Base-by-base conservation (phyloP, 2,329 filamentous ascomycete species). In the Cryphonectria nitschkei region DNA sequence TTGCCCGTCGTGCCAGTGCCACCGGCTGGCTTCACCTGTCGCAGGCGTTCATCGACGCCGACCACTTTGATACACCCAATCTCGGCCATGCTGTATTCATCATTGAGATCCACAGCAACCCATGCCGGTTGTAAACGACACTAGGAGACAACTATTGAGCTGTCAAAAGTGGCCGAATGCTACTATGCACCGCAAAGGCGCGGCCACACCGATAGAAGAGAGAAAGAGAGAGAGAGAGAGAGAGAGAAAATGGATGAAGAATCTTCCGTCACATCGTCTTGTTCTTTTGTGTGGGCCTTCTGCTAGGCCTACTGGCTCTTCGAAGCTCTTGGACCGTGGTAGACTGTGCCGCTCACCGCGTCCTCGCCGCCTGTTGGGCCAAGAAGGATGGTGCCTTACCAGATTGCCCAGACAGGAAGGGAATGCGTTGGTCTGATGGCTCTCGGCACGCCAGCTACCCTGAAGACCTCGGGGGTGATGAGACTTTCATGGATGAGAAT, bases 1-100 rank as follows among this genome's bases (percentile, higher is more conserved):
- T 70, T 68, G 71, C 37, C 11, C 37, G 37, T 39, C 37, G 37
- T 39, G 37, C 68, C 68, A 70, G 67, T 72, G 65, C 71, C 68
- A 70, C 69, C 54, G 61, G 64, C 58, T 68, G 66, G 66, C 68
- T 64, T 72, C 65, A 72, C 67, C 64, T 70, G 61, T 58, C 41
- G 70, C 68, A 68, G 63, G 68, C 68, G 71, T 68, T 67, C 68
- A 68, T 39, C 71, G 64, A 52, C 65, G 50, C 56, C 66, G 65
- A 29, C 34, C 13, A n/a, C 43, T 70, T 70, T 72, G 71, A 70
- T 70, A 58, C 68, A 67, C 60, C 54, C 71, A 72, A 72, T 72
- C 68, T 70, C 71, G 67, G 68, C 54, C 46, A 22, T 6, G 32
- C 58, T 37, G 34, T 34, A 39, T 39, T 61, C 32, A 46, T 29